Conservation (phyloP, 2,329 filamentous ascomycete species). For the Fusarium sp. region DNA sequence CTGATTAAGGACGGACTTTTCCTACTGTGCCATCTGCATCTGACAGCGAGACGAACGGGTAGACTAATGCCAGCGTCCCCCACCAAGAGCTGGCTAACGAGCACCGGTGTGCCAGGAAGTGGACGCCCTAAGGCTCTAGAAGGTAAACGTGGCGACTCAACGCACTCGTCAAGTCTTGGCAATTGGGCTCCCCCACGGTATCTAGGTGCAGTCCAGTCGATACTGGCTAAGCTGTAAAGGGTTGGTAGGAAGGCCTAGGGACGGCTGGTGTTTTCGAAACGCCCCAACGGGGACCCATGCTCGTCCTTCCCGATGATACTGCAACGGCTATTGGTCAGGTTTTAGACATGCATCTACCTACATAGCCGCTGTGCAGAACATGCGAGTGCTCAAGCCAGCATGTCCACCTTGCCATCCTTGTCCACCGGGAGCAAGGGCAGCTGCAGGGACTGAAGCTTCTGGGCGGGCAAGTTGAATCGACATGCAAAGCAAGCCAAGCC, state of each 20-base stretch:
- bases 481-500: constrained; percentile 40
- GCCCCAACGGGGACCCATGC: constrained; percentile 45
- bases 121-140: constrained; percentile 33
- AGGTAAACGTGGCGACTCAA: constrained; percentile 44
- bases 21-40: constrained; percentile 44
- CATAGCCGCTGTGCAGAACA: constrained; percentile 57
- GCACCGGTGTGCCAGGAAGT: constrained; percentile 43
- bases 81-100: constrained; percentile 39
- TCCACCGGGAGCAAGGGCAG: constrained; percentile 32
- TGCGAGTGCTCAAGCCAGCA: constrained; percentile 55
- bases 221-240: constrained; percentile 36
- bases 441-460: constrained; percentile 49
- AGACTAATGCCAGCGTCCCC: constrained; percentile 50
- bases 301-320: constrained; percentile 40
- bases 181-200: constrained; percentile 37
- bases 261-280: constrained; percentile 48
- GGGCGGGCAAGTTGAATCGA: constrained; percentile 33
- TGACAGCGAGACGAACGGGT: constrained; percentile 49
- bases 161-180: constrained; percentile 37
- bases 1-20: constrained; percentile 12
- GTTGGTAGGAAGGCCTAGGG: constrained; percentile 31
- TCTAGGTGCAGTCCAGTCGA: constrained; percentile 27
- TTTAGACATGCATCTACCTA: constrained; percentile 53
- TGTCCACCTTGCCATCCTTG: constrained; percentile 44
- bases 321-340: constrained; percentile 49